These are phyloP conservation scores for Bathelium albidoporum DNA, from an alignment of 495 filamentous ascomycete genomes.

Conservation along the genomic window DNA sequence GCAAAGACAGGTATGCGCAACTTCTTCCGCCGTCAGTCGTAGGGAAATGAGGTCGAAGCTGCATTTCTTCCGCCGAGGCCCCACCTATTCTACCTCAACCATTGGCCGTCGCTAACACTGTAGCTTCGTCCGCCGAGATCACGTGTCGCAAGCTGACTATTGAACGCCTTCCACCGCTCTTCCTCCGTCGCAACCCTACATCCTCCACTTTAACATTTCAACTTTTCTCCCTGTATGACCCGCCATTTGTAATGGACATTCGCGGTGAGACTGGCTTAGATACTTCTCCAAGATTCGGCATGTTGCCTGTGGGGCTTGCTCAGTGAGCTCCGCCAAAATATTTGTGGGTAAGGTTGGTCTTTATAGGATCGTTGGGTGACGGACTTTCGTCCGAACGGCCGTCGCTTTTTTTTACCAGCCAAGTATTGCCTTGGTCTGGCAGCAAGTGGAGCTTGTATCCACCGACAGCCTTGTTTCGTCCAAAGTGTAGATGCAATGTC, in stretches of 20 bases:
- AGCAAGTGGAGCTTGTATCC: background rate
- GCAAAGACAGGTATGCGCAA: background rate
- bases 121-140: background rate
- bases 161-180: background rate
- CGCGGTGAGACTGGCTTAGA: background rate
- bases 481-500: constrained; percentile 5
- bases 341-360: background rate
- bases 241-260: background rate
- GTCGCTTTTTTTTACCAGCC: background rate
- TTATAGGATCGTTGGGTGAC: too few species aligned
- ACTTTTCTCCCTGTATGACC: background rate
- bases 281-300: background rate
- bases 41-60: background rate
- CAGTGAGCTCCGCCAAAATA: background rate
- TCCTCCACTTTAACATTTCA: background rate
- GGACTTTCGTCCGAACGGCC: too few species aligned
- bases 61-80: background rate
- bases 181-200: background rate
- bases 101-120: background rate
- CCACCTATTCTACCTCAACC: background rate
- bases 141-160: background rate
- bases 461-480: background rate
- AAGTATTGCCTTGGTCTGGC: background rate
- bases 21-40: background rate
- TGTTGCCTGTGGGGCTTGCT: too few species aligned